A percentile compares a stretch with the other conserved stretches of the same genome.
Conservation (phyloP, 2,329 filamentous ascomycete species). For the Fusarium foetens region DNA sequence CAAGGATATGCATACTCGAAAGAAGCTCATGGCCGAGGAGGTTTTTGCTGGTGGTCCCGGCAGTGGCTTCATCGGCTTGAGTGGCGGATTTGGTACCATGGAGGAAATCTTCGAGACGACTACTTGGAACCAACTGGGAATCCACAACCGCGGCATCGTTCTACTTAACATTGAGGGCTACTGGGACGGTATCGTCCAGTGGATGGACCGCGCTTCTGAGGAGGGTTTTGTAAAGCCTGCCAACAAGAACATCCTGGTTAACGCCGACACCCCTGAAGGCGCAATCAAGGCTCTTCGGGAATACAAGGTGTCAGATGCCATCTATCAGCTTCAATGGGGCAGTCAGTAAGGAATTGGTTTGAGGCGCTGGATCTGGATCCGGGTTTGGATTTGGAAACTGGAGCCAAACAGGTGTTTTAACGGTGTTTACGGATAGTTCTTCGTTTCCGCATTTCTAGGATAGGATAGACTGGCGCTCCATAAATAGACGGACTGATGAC, state of each 20-base stretch:
- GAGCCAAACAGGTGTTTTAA: constrained; percentile 32
- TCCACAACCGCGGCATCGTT: constrained; percentile 82
- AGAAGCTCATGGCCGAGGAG: constrained; percentile 91
- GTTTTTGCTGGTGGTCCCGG: constrained; percentile 85
- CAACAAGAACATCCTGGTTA: constrained; percentile 81
- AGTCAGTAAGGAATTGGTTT: constrained; percentile 60
- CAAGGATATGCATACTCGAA: constrained; percentile 94
- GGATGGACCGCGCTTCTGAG: constrained; percentile 80
- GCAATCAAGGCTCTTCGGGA: constrained; percentile 75
- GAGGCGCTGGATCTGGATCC: constrained; percentile 20
- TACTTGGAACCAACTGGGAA: constrained; percentile 97
- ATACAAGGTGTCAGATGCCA: constrained; percentile 79
- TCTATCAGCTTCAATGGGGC: constrained; percentile 86
- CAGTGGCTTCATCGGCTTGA: constrained; percentile 87
- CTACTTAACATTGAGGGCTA: constrained; percentile 90
- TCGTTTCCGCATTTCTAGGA: constrained; percentile 20
- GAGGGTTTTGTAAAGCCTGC: constrained; percentile 79
- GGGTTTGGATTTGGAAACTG: constrained; percentile 16
- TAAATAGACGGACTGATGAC: constrained; percentile 42
- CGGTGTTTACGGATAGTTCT: constrained; percentile 14
- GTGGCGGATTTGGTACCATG: constrained; percentile 91
- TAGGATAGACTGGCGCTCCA: constrained; percentile 35
- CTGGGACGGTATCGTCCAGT: constrained; percentile 86
- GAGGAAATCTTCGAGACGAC: constrained; percentile 94
- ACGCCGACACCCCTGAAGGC: constrained; percentile 76